Evolutionary conservation across 176 grass and related monocot species (phyloP).

Genomic region (Alloteropsis semialata): DNA sequence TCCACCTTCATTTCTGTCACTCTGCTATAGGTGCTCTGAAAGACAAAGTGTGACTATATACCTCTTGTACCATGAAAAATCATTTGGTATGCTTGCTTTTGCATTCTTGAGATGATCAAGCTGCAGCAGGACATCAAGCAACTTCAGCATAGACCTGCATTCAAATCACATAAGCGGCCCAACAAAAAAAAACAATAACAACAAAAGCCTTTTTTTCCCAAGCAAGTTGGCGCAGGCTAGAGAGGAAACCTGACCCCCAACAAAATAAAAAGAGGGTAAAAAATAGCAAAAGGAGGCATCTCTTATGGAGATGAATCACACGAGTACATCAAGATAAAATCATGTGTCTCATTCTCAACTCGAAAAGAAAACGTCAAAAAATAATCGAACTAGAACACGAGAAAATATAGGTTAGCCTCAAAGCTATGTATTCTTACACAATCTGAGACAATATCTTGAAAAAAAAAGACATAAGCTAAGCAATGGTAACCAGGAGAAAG

Average conservation of each 20-base stretch:
- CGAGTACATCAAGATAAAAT: constrained; percentile 27
- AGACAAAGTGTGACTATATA: constrained; percentile 35
- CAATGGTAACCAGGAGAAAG: constrained; percentile 21
- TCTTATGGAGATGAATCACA: constrained; percentile 16
- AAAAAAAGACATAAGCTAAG: constrained; percentile 21
- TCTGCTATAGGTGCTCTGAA: constrained; percentile 11
- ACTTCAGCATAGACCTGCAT: constrained; percentile 93
- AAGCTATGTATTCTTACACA: constrained; percentile 5
- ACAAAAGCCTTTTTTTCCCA: not conserved
- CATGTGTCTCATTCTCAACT: not conserved
- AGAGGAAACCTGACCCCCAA: not conserved
- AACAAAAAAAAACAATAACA: not conserved
- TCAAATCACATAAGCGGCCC: constrained; percentile 17
- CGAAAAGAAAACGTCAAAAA: not conserved
- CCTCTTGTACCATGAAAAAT: constrained; percentile 99
- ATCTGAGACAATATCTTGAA: not conserved
- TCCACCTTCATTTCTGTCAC: not conserved
- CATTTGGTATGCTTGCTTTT: constrained; percentile 99
- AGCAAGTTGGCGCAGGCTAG: not conserved
- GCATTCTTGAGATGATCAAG: constrained; percentile 99
- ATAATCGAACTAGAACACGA: not conserved
- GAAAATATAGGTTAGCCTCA: constrained; percentile 7
- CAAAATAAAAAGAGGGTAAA: not conserved
- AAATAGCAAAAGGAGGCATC: not conserved
- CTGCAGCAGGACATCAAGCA: constrained; percentile 94